Evolutionary conservation across 768 basidiomycete species (phyloP).

Genomic region (Tremella mesenterica): DNA sequence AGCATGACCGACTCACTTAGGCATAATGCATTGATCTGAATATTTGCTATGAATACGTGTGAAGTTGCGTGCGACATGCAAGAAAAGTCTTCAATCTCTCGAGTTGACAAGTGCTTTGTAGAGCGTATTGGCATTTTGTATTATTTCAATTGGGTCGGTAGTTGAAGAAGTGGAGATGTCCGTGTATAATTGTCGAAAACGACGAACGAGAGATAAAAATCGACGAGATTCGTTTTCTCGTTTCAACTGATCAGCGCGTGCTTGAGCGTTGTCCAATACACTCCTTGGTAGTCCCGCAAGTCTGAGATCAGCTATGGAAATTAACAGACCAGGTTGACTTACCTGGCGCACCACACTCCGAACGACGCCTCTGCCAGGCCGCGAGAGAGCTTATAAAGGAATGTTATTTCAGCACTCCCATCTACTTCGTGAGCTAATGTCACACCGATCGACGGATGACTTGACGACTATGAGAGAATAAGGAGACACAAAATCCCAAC

Average conservation of each 20-base stretch:
- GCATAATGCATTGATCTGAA: too few relatives aligned
- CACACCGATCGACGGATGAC: not conserved
- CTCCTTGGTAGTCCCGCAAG: constrained; percentile 71
- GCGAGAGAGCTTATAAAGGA: constrained; percentile 65
- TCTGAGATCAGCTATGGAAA: constrained; percentile 28
- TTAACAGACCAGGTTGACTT: not conserved
- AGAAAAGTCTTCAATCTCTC: not conserved
- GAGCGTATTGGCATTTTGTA: constrained; percentile 10
- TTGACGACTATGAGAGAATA: too few relatives aligned
- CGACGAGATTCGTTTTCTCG: constrained; percentile 45
- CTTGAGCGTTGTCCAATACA: constrained; percentile 57
- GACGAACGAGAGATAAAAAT: constrained; percentile 11
- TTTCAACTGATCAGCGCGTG: constrained; percentile 54
- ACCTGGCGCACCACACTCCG: constrained; percentile 76
- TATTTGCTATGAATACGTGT: too few relatives aligned
- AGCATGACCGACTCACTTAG: too few relatives aligned
- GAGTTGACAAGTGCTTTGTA: constrained; percentile 7
- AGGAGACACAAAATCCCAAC: too few relatives aligned
- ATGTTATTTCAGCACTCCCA: constrained; percentile 70
- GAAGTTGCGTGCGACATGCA: too few relatives aligned
- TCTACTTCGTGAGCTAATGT: constrained; percentile 43
- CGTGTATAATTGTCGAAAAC: constrained; percentile 1
- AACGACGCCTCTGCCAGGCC: constrained; percentile 76
- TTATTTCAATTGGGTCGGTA: not conserved
- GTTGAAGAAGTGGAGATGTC: not conserved